A percentile compares a stretch with the other conserved stretches of the same genome.
These are phyloP conservation scores for Geum urbanum DNA, from an alignment of 306 rosid species.

Conservation along the genomic window DNA sequence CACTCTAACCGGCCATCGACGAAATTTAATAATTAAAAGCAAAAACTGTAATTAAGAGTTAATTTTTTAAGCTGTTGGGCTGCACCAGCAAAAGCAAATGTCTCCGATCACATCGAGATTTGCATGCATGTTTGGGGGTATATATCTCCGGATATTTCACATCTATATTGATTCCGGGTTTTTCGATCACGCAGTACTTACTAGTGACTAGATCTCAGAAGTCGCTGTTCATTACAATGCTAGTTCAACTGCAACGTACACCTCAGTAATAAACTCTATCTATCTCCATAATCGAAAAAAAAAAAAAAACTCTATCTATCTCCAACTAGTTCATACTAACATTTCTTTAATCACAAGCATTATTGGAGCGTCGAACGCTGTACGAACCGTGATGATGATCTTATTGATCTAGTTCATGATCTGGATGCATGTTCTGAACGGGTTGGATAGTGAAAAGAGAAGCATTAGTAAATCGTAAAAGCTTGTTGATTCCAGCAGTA, in stretches of 20 bases:
- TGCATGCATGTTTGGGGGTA: too few species aligned
- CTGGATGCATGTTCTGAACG: background rate
- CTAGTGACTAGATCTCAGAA: background rate
- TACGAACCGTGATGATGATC: background rate
- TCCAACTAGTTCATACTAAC: background rate
- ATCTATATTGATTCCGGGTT: background rate
- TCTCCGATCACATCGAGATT: background rate
- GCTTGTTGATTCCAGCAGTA: background rate
- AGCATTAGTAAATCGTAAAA: background rate
- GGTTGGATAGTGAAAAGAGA: background rate
- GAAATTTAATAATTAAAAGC: background rate
- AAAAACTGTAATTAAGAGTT: background rate
- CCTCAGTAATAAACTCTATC: background rate
- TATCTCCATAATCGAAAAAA: too few species aligned
- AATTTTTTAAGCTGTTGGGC: background rate
- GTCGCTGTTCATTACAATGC: background rate
- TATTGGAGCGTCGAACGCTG: background rate
- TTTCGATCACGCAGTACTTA: background rate
- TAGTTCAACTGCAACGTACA: background rate
- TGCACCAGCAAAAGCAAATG: background rate
- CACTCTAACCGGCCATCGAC: background rate
- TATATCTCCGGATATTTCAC: background rate
- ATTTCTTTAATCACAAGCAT: background rate
- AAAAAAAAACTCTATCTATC: background rate
- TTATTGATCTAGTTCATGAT: background rate